Base-by-base conservation (phyloP, 257 asterid genomes). In the Cordia subcordata region DNA sequence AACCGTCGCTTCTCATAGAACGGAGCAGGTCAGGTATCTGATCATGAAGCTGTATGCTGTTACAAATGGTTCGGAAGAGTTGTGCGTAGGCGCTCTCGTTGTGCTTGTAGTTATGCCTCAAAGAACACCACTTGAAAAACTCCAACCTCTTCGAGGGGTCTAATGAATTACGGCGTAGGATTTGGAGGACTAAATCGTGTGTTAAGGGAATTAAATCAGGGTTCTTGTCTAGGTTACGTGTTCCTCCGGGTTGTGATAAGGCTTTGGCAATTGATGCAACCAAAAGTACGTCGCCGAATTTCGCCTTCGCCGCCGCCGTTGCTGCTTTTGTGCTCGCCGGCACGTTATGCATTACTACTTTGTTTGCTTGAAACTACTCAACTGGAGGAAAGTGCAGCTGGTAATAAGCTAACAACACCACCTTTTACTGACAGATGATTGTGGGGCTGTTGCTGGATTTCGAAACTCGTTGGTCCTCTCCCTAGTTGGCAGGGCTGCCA, bases 71-170 rank as follows among this genome's bases (percentile, higher is more conserved):
- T 71, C 65, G 77, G 64, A 88, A 67, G 73, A 89, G 82, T 66
- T 83, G 91, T 16, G 81, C 69, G 64, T 89, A 88, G 3, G 95
- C 69, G 70, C 66, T 57, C 39, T 63, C 71, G 37, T 94, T 71
- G 84, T 88, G 98, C 63, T 75, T 81, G 88, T 74, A 82, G 63
- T 76, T 73, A 49, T 70, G 87, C 75, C 79, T 81, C 18, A 73
- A 64, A 14, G 90, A 82, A 67, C 92, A 84, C 94, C 96, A 88
- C 18, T 56, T 67, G 78, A 91, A 91, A 69, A 92, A 92, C 8
- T 75, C 85, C 62, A 92, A 61, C 61, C 81, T 88, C 56, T 39
- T 85, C 20, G 81, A 57, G 3, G 79, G 76, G 20, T 77, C 84
- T 19, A 92, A 76, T 23, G 88, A 81, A 21, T 76, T 78, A 10